Evolutionary conservation across 2,329 filamentous ascomycete genomes (phyloP).

Genomic region (Sphaerulina populicola): DNA sequence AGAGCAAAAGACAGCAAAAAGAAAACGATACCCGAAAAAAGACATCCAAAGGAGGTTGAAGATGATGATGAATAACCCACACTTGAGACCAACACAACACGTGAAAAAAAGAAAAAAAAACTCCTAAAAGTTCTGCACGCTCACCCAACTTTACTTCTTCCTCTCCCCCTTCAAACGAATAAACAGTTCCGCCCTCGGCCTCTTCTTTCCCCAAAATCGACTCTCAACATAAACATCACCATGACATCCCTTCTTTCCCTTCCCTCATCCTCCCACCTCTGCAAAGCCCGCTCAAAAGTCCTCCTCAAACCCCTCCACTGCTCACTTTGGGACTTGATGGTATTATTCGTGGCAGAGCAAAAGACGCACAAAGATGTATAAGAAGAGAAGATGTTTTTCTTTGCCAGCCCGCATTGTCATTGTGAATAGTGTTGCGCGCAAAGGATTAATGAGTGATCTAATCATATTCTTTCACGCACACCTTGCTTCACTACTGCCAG

Average conservation of each 20-base stretch:
- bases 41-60: too few relatives aligned
- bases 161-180: background rate
- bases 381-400: background rate
- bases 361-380: too few relatives aligned
- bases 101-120: too few relatives aligned
- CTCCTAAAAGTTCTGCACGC: too few relatives aligned
- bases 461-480: background rate
- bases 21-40: too few relatives aligned
- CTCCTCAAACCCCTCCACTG: constrained; percentile 1
- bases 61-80: too few relatives aligned
- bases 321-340: background rate
- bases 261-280: background rate
- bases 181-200: constrained; percentile 1
- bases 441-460: background rate
- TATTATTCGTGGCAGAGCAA: background rate
- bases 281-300: background rate
- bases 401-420: background rate
- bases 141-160: too few relatives aligned
- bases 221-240: background rate
- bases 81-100: too few relatives aligned
- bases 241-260: background rate
- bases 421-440: background rate
- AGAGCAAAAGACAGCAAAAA: too few relatives aligned
- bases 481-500: background rate
- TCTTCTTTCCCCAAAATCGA: background rate